Percentiles rank a stretch among this genome's conserved stretches.
These are phyloP conservation scores for Podaxis rugospora DNA, from an alignment of 768 basidiomycete genomes.

Conservation along the genomic window DNA sequence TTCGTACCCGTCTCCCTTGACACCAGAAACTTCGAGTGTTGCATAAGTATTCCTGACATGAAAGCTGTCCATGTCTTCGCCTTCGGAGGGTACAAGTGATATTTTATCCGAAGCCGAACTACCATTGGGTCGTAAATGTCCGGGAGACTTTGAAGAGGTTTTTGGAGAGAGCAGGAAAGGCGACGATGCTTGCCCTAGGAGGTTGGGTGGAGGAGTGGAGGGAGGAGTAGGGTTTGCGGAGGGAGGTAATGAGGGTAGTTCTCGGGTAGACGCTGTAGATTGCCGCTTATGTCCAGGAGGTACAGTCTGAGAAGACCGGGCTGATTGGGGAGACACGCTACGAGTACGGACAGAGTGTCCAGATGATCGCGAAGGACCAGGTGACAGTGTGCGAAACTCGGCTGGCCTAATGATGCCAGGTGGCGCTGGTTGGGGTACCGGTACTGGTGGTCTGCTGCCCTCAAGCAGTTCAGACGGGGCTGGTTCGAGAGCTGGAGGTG, in stretches of 20 bases:
- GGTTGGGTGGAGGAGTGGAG: conserved; percentile 20
- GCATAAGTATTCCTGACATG: conserved; percentile 88
- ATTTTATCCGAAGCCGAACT: conserved; percentile 26
- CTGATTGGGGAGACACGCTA: conserved; percentile 25
- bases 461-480: conserved; percentile 29
- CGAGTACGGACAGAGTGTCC: conserved; percentile 20
- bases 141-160: conserved; percentile 19
- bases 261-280: conserved; percentile 20
- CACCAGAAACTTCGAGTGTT: conserved; percentile 83
- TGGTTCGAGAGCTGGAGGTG: conserved; percentile 24
- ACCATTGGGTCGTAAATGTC: conserved; percentile 14
- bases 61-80: conserved; percentile 79
- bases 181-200: conserved; percentile 22
- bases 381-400: conserved; percentile 21
- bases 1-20: conserved; percentile 91
- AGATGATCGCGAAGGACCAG: conserved; percentile 19
- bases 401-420: neutral
- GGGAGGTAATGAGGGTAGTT: conserved; percentile 32
- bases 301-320: conserved; percentile 28
- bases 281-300: conserved; percentile 16
- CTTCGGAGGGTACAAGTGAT: conserved; percentile 68
- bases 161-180: conserved; percentile 22
- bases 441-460: conserved; percentile 24
- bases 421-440: neutral
- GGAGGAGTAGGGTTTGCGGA: conserved; percentile 25